phyloP scores from a whole-genome alignment of 495 filamentous ascomycete genomes.

The Trichoderma asperelloides region DNA sequence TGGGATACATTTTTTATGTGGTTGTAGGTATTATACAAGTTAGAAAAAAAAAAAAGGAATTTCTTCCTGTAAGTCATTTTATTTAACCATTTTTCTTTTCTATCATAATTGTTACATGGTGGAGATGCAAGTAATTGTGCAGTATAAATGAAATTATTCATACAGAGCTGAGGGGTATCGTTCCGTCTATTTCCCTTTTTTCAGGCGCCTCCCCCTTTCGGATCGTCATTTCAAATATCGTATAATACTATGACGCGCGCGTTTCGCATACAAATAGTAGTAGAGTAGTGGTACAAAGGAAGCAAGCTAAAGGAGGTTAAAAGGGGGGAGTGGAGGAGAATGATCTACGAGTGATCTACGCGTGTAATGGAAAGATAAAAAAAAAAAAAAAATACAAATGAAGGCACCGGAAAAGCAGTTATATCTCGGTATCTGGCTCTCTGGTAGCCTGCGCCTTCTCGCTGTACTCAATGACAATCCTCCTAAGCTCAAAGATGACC shows the following conservation, averaged over 20 bases:
- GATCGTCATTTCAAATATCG: neutral
- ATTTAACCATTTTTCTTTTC: too few relatives aligned
- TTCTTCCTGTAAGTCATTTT: too few relatives aligned
- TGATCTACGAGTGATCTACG: neutral
- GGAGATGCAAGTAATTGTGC: too few relatives aligned
- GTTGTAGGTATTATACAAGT: too few relatives aligned
- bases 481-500: conserved; percentile 55
- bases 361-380: too few relatives aligned
- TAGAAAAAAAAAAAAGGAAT: too few relatives aligned
- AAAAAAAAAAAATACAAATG: neutral
- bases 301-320: neutral
- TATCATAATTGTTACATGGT: too few relatives aligned
- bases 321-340: neutral
- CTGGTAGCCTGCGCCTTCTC: neutral
- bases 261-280: neutral
- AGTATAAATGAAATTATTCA: neutral
- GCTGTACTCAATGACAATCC: conserved; percentile 36
- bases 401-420: too few relatives aligned
- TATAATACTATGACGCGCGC: neutral
- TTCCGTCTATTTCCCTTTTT: neutral
- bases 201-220: too few relatives aligned
- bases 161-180: conserved; percentile 1
- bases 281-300: neutral
- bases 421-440: neutral
- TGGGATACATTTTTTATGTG: too few relatives aligned